Conservation (phyloP, 441 rosid genomes). For the Euphorbia schlechtendalii region DNA sequence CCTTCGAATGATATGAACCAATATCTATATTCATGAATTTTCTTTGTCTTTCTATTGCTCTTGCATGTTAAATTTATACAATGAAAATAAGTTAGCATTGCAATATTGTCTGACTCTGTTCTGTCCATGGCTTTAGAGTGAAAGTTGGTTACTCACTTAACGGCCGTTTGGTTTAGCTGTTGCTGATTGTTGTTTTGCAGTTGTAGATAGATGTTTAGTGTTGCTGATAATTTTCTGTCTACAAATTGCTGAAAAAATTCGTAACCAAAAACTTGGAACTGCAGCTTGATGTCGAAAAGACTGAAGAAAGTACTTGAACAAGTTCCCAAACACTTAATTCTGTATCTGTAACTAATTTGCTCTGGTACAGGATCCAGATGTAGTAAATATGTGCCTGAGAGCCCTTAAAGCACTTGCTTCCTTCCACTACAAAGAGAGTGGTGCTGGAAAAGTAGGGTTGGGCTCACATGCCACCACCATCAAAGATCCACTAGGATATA, state of each 20-base stretch:
- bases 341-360: not conserved
- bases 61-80: not conserved
- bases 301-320: too few species aligned
- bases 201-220: too few species aligned
- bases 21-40: not conserved
- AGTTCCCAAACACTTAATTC: not conserved
- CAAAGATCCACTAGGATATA: constrained; percentile 51
- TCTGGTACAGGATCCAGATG: constrained; percentile 57
- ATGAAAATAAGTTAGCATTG: not conserved
- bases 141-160: not conserved
- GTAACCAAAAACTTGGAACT: too few species aligned
- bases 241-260: too few species aligned
- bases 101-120: not conserved
- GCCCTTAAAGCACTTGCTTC: constrained; percentile 88
- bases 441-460: constrained; percentile 58
- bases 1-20: not conserved
- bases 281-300: too few species aligned
- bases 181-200: too few species aligned
- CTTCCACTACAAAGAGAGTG: constrained; percentile 75
- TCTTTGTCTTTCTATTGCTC: not conserved
- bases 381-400: constrained; percentile 85
- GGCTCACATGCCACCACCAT: constrained; percentile 53
- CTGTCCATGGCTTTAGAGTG: not conserved
- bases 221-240: too few species aligned
- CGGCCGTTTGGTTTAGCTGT: too few species aligned